Base-by-base conservation (phyloP, 2,329 filamentous ascomycete species). In the Hypocrella siamensis region DNA sequence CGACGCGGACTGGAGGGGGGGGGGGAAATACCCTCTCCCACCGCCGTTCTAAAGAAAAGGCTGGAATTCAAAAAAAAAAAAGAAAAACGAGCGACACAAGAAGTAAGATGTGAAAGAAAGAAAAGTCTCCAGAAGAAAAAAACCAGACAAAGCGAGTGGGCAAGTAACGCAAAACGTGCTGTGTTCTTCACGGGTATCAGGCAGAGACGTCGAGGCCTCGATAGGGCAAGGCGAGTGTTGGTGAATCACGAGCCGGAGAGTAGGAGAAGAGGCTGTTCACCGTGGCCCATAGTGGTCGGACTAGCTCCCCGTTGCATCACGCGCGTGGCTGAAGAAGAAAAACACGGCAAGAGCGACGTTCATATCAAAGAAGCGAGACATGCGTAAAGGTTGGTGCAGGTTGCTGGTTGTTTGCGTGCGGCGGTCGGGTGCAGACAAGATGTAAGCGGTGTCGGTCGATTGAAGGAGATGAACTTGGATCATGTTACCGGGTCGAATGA, bases 321-420 rank as follows among this genome's bases (percentile, higher is more conserved):
- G 30, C 26, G 35, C 27, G 32, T 37, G 32, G 24, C 30, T 34
- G 30, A 32, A 37, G 15, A 32, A 28, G 19, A 32, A 26, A 8
- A 25, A 26, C 16, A 9, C 32, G 32, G 35, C 26, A 35, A 31
- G 35, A 35, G 30, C 26, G 16, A 19, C 17, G 24, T 21, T 35
- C 35, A 37, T 37, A 21, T 37, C 35, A 32, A 21, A 24, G 14
- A 17, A 19, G 16, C 15, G 16, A 21, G 19, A 14, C 25, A 26
- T 26, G 25, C 25, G 25, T 7, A 14, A 7, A 7, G 25, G 25
- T 14, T n/a, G n/a, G n/a, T 26, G 25, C 25, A 26, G 12, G 8
- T 27, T 16, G n/a, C 5, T 5, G 26, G 12, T 17, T 6, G 26
- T n/a, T n/a, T n/a, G n/a, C n/a, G n/a, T n/a, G n/a, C n/a, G n/a